Evolutionary conservation across 169 alveolate genomes (phyloP).

Genomic region (Blepharisma undulans): DNA sequence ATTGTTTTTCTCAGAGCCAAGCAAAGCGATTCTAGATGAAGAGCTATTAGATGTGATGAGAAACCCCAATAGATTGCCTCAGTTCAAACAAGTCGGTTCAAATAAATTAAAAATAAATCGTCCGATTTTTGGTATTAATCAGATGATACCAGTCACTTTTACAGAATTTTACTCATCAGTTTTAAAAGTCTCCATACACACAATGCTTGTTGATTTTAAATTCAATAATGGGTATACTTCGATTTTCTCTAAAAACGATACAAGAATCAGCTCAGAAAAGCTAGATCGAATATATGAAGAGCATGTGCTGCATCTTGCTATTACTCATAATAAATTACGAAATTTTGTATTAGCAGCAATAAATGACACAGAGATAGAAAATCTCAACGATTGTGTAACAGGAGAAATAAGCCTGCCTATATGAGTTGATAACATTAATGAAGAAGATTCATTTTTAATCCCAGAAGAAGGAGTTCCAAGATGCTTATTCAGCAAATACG

Average conservation of each 20-base stretch:
- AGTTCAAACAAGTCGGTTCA: neutral
- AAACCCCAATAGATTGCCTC: neutral
- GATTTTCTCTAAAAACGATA: neutral
- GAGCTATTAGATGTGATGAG: neutral
- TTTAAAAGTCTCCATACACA: neutral
- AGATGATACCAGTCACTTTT: neutral
- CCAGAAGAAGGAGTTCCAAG: neutral
- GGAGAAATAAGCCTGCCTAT: neutral
- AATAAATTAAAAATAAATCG: neutral
- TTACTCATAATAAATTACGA: neutral
- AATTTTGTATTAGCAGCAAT: neutral
- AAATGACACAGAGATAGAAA: neutral
- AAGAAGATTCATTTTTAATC: neutral
- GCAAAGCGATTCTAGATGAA: neutral
- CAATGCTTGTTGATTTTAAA: constrained; percentile 9
- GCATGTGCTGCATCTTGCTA: neutral
- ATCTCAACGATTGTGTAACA: neutral
- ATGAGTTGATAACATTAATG: neutral
- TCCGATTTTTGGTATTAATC: neutral
- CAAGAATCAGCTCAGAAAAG: neutral
- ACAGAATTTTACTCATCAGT: neutral
- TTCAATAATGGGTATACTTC: constrained; percentile 51
- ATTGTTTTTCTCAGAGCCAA: constrained; percentile 8
- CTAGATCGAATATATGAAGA: neutral
- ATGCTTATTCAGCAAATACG: neutral